A percentile compares a stretch with the other conserved stretches of the same genome.
phyloP scores from a whole-genome alignment of 2,329 filamentous ascomycete genomes.

The Coniochaeta hoffmannii region DNA sequence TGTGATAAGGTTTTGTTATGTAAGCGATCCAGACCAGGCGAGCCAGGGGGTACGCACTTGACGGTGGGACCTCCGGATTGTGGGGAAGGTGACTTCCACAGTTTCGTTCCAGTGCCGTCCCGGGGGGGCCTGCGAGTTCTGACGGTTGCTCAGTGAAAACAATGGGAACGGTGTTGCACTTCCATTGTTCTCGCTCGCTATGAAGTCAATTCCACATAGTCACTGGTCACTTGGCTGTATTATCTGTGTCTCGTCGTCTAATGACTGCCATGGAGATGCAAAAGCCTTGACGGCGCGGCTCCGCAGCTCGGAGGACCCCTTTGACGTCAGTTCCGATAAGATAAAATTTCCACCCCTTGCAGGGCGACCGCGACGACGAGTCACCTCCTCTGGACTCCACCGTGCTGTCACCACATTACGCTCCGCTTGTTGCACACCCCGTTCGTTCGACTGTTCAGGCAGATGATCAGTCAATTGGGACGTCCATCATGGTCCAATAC shows the following conservation, averaged over 20 bases:
- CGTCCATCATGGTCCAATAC: conserved; percentile 20
- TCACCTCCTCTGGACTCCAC: not conserved
- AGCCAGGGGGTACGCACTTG: not conserved
- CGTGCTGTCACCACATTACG: not conserved
- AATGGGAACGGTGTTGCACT: too few species aligned
- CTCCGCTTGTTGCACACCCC: not conserved
- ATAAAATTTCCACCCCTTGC: conserved; percentile 3
- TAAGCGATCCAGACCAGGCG: not conserved
- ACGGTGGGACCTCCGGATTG: not conserved
- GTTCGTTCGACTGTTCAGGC: not conserved
- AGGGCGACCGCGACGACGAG: not conserved
- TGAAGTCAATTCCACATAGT: too few species aligned
- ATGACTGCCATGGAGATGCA: not conserved
- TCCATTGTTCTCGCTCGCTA: too few species aligned
- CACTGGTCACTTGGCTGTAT: too few species aligned
- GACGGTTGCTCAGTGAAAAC: too few species aligned
- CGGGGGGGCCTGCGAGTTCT: too few species aligned
- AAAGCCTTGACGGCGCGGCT: not conserved
- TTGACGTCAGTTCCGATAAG: conserved; percentile 5
- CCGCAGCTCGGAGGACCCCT: not conserved
- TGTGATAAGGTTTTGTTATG: not conserved
- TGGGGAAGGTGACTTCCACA: not conserved
- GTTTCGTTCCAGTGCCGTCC: too few species aligned
- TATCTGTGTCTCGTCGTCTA: not conserved
- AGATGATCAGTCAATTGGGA: not conserved